Evolutionary conservation across 2,329 filamentous ascomycete species (phyloP), one percentile per base, ranked within the genome.

Genomic region (Chaetoscypha palmicola): DNA sequence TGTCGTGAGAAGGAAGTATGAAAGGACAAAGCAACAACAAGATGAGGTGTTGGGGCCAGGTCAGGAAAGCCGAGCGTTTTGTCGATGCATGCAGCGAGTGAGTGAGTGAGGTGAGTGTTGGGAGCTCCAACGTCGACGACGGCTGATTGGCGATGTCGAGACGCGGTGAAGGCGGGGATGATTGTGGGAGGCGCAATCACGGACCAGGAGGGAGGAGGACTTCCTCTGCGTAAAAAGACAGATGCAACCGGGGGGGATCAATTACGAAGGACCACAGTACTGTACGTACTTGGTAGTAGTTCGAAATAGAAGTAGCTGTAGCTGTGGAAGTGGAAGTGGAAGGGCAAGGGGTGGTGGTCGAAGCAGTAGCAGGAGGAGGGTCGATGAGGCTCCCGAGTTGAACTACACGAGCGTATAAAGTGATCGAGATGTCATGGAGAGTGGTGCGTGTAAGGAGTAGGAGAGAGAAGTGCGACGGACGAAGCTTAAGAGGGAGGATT

Each of bases 31-130:
- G 38, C 23, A 23, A 26, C 34, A 26, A 38, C 14, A 22, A 35
- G 33, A 39, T n/a, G 16, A 32, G 19, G 22, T 47, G 33, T 39
- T 37, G 34, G 45, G 30, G 30, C 30, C 39, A 41, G 31, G 12
- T 21, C 34, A 38, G 33, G 33, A 41, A 23, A 41, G 32, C 34
- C 33, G 24, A 46, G 39, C 10, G 46, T 42, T 31, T 28, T 26
- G 32, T 46, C 40, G 37, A 46, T 40, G 34, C 41, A 49, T 30
- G 30, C 21, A 30, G n/a, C n/a, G n/a, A n/a, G n/a, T n/a, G n/a
- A n/a, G n/a, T n/a, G n/a, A n/a, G n/a, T n/a, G n/a, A n/a, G n/a
- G 26, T 30, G 33, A 46, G 45, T 21, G 31, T 30, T 36, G 34
- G 38, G 34, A 38, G 9, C 22, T 17, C 22, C 30, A 35, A 12